Evolutionary conservation across 2,329 filamentous ascomycete species (phyloP), one percentile per base, ranked within the genome.

Genomic region (Trichoderma citrinoviride): DNA sequence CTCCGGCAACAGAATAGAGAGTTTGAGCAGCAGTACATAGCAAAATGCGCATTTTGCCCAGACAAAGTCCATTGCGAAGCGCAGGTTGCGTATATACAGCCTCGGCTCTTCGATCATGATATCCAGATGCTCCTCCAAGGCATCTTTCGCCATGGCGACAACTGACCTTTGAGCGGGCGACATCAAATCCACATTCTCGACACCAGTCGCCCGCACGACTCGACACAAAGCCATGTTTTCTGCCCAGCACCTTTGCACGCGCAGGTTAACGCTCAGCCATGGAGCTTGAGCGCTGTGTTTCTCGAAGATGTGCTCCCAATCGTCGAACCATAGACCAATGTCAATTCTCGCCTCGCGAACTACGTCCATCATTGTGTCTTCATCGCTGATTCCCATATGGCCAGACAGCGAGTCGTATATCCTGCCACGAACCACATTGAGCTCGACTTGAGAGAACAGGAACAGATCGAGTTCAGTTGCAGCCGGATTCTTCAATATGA

Each of bases 1-100:
- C 8, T 82, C 79, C 0, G 80, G 80, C 0, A 85, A 73, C 1
- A 85, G 75, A 0, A 82, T 78, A 0, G 81, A 79, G 3, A 85
- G 74, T 64, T 83, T 84, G 2, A 86, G 77, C 1, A 85, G 77
- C 1, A 86, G 75, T 2, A 85, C 73, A 50, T 85, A 82, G n/a
- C 82, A 85, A 66, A 85, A 85, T 0, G 83, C 82, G 57, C 81
- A 83, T 70, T 86, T 86, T 0, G 83, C 83, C 83, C 83, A 85
- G 21, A 85, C 83, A 65, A 85, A 85, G 62, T 85, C 82, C 78
- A 84, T 83, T 0, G 83, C 82, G 67, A 81, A 85, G 33, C 78
- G 79, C 40, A 85, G 78, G 17, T 81, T 82, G 15, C 76, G 78
- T 8, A 85, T 77, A 68, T 86, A 86, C 2, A 75, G 70, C 15